phyloP scores from a whole-genome alignment of 1,139 yeast genomes.

The Geotrichum klebahnii region DNA sequence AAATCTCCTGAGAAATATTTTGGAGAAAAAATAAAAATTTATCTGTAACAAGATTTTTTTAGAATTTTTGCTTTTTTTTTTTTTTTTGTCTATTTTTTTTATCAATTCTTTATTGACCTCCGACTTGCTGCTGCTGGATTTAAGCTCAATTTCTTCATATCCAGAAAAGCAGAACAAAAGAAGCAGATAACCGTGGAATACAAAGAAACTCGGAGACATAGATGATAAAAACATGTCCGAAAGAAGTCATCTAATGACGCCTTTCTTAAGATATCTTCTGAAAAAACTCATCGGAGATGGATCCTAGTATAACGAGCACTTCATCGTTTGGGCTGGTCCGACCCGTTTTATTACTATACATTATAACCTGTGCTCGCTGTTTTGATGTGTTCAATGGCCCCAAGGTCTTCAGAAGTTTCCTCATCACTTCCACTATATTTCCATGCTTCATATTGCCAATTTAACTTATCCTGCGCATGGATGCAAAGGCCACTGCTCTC shows the following conservation, averaged over 20 bases:
- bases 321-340: not conserved
- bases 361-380: constrained; percentile 3
- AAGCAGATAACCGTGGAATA: too few species aligned
- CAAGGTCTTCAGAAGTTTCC: not conserved
- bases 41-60: not conserved
- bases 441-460: constrained; percentile 80
- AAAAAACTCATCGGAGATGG: too few species aligned
- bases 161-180: too few species aligned
- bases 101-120: not conserved
- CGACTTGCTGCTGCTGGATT: too few species aligned
- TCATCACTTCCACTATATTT: constrained; percentile 48
- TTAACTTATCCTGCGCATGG: constrained; percentile 66
- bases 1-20: not conserved
- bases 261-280: too few species aligned
- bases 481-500: constrained; percentile 64
- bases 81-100: not conserved
- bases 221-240: too few species aligned
- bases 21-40: not conserved
- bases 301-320: too few species aligned
- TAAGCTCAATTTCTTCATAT: too few species aligned
- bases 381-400: constrained; percentile 1
- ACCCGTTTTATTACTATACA: not conserved
- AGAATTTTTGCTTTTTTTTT: not conserved
- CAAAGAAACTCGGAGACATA: too few species aligned
- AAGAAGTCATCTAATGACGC: too few species aligned